Conservation (phyloP, 164 flowering plant genomes). For the Vitis labrusca region DNA sequence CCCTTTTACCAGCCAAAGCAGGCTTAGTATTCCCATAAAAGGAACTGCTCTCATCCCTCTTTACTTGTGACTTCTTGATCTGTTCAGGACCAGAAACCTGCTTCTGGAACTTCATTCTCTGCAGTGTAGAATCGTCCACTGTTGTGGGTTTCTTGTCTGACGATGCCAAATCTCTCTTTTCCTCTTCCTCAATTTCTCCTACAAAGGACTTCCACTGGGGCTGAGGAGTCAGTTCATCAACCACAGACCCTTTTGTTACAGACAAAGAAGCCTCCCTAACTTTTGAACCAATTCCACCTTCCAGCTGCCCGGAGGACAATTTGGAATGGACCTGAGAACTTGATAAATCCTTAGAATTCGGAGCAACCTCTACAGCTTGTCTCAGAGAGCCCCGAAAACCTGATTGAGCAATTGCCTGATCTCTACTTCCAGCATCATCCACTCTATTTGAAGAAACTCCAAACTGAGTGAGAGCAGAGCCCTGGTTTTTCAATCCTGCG, state of each 20-base stretch:
- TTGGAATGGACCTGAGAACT: slow-evolving; percentile 28
- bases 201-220: slow-evolving; percentile 21
- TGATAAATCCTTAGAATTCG: slow-evolving; percentile 12
- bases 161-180: slow-evolving; percentile 24
- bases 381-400: slow-evolving; percentile 21
- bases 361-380: slow-evolving; percentile 18
- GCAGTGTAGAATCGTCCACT: slow-evolving; percentile 41
- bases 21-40: slow-evolving; percentile 27
- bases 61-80: slow-evolving; percentile 34
- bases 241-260: slow-evolving; percentile 26
- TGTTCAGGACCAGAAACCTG: slow-evolving; percentile 47
- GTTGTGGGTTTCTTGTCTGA: slow-evolving; percentile 24
- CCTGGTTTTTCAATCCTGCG: slow-evolving; percentile 21
- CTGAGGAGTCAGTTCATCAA: slow-evolving; percentile 30
- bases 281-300: slow-evolving; percentile 33
- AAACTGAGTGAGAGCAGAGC: slow-evolving; percentile 13
- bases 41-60: slow-evolving; percentile 30
- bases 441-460: slow-evolving; percentile 18
- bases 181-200: slow-evolving; percentile 31
- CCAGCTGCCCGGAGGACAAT: slow-evolving; percentile 30
- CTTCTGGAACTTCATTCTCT: slow-evolving; percentile 47
- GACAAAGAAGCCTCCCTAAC: slow-evolving; percentile 21
- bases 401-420: slow-evolving; percentile 21
- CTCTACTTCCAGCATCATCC: slow-evolving; percentile 32
- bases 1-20: slow-evolving; percentile 22